phyloP scores from a whole-genome alignment of 2,329 filamentous ascomycete species.

The Orbilia ellipsospora region DNA sequence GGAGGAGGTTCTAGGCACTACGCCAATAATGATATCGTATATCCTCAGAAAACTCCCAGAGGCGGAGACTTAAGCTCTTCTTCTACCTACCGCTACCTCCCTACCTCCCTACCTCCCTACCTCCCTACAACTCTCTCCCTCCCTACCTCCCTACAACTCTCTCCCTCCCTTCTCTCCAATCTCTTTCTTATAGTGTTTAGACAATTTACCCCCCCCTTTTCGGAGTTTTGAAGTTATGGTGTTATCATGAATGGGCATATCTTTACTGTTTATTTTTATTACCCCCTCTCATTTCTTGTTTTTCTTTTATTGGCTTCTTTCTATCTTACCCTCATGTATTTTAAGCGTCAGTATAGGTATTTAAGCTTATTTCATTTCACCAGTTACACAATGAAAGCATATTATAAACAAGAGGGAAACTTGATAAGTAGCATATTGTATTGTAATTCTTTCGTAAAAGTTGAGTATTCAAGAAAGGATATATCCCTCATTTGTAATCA shows the following conservation, averaged over 20 bases:
- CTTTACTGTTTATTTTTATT: neutral
- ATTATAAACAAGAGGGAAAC: too few species aligned
- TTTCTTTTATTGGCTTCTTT: neutral
- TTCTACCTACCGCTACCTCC: neutral
- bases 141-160: neutral
- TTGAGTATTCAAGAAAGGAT: neutral
- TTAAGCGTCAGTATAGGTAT: neutral
- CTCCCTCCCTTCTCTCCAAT: neutral
- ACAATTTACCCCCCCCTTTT: neutral
- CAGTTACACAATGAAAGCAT: too few species aligned
- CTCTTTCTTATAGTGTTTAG: neutral
- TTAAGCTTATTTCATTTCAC: too few species aligned
- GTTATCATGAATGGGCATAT: too few species aligned
- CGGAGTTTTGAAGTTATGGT: too few species aligned
- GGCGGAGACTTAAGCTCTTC: constrained; percentile 8
- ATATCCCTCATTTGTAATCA: constrained; percentile 9
- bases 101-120: neutral
- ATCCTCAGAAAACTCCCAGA: constrained; percentile 51
- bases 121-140: neutral
- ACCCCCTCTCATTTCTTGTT: neutral
- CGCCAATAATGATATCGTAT: constrained; percentile 53
- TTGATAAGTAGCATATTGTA: too few species aligned
- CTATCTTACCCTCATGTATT: neutral
- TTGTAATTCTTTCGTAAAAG: too few species aligned
- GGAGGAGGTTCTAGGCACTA: constrained; percentile 42